phyloP scores from a whole-genome alignment of 2,329 filamentous ascomycete species.

The Microcera coccophila region DNA sequence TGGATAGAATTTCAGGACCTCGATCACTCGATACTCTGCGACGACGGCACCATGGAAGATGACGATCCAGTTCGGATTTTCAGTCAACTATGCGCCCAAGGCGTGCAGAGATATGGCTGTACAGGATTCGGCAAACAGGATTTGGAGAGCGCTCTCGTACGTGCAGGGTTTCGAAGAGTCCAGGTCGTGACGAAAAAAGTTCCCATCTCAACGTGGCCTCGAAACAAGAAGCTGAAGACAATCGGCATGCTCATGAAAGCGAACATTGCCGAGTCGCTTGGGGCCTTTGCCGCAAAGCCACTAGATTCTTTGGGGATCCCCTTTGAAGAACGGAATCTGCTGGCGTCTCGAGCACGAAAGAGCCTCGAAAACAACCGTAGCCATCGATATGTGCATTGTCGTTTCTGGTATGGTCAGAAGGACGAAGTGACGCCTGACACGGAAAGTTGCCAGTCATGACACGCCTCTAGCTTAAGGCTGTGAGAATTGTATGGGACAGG shows the following conservation, averaged over 20 bases:
- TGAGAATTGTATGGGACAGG: too few relatives aligned
- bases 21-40: constrained; percentile 17
- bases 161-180: neutral
- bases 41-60: constrained; percentile 5
- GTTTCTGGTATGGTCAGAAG: constrained; percentile 45
- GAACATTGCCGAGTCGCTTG: constrained; percentile 39
- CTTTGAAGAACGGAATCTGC: constrained; percentile 31
- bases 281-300: constrained; percentile 40
- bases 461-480: neutral
- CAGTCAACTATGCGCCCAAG: neutral
- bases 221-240: constrained; percentile 3
- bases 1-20: constrained; percentile 44
- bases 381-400: constrained; percentile 43
- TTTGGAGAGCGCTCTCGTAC: neutral
- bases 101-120: constrained; percentile 2
- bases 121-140: constrained; percentile 1
- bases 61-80: constrained; percentile 1
- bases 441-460: neutral
- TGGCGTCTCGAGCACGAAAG: constrained; percentile 30
- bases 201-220: constrained; percentile 4
- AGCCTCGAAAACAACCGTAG: constrained; percentile 33
- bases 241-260: constrained; percentile 39
- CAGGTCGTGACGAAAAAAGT: neutral
- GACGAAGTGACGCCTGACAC: constrained; percentile 3
- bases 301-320: constrained; percentile 37